phyloP scores from a whole-genome alignment of 441 rosid genomes.

The Gossypium trilobum region DNA sequence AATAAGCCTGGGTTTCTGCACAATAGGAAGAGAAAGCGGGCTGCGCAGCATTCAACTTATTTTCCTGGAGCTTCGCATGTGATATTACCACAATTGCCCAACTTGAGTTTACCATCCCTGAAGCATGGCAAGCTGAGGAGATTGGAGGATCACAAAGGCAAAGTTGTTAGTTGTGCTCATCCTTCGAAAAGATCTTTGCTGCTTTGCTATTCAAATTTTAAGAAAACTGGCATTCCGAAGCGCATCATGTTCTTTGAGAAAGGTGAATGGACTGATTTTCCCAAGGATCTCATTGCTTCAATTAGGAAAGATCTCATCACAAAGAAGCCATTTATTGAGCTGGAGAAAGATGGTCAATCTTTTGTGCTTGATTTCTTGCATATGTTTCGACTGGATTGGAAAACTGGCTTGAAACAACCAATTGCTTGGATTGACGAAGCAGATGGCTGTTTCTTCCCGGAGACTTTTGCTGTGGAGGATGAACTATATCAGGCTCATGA shows the following conservation, averaged over 20 bases:
- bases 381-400: constrained; percentile 59
- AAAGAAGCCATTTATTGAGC: constrained; percentile 60
- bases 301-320: constrained; percentile 48
- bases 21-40: constrained; percentile 53
- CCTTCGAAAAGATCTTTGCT: constrained; percentile 41
- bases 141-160: constrained; percentile 26
- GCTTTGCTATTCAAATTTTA: constrained; percentile 59
- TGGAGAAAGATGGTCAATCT: constrained; percentile 37
- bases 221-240: constrained; percentile 53
- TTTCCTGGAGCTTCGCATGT: constrained; percentile 37
- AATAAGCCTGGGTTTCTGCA: constrained; percentile 34
- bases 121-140: constrained; percentile 46
- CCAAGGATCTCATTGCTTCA: constrained; percentile 35
- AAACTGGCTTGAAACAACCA: constrained; percentile 51
- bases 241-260: constrained; percentile 66
- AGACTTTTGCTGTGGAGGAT: constrained; percentile 35
- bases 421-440: constrained; percentile 92
- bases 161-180: constrained; percentile 26
- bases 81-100: constrained; percentile 26
- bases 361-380: constrained; percentile 74
- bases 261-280: constrained; percentile 77
- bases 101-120: constrained; percentile 22
- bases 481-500: constrained; percentile 29
- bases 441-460: constrained; percentile 75
- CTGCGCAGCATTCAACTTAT: constrained; percentile 28